Evolutionary conservation across 2,329 filamentous ascomycete genomes (phyloP).

Genomic region (Colletotrichum cordylinicola): DNA sequence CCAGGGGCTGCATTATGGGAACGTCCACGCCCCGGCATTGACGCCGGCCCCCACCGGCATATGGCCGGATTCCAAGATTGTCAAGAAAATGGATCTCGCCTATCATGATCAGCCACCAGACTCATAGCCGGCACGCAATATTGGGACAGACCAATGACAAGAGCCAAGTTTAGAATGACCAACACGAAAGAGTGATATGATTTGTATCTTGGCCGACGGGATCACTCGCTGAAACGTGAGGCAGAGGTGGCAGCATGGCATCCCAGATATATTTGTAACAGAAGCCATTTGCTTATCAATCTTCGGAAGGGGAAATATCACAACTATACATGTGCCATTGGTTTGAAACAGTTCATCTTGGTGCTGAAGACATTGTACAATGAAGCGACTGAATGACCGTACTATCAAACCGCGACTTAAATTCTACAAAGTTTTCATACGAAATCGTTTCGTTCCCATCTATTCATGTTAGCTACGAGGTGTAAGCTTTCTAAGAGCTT

Average conservation of each 20-base stretch:
- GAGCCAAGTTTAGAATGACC: accelerated
- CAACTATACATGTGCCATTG: accelerated
- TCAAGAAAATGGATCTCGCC: not conserved
- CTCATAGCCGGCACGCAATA: not conserved
- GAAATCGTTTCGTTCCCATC: not conserved
- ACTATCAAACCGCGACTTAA: no score
- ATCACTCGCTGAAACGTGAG: not conserved
- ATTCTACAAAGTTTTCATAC: not conserved
- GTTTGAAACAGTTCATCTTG: no score
- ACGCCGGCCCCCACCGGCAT: not conserved
- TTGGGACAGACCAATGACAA: not conserved
- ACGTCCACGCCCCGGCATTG: not conserved
- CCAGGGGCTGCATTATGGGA: not conserved
- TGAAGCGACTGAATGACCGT: no score
- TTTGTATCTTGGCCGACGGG: accelerated
- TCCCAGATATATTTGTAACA: accelerated
- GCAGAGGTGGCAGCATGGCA: not conserved
- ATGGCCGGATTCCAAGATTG: not conserved
- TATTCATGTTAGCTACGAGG: not conserved
- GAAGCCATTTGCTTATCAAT: accelerated
- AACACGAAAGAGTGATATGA: not conserved
- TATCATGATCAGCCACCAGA: not conserved
- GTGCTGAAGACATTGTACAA: no score
- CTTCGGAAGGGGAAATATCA: accelerated
- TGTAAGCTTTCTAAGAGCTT: not conserved